Evolutionary conservation across 768 basidiomycete genomes (phyloP), one percentile per base, ranked within the genome.

Genomic region (Phanerodontia chrysosporium): DNA sequence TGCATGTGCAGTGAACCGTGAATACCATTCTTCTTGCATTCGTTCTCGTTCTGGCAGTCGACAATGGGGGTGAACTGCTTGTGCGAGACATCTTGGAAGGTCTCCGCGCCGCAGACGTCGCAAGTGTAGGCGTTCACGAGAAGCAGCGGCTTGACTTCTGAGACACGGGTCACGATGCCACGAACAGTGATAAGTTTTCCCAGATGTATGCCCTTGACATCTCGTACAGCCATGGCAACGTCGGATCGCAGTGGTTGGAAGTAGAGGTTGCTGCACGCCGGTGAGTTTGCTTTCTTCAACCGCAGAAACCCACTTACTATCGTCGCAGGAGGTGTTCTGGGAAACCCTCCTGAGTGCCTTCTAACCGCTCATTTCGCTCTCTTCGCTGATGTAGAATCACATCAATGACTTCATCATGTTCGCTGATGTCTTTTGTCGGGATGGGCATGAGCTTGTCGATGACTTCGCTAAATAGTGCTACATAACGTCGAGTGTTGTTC

Each of bases 111-210:
- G 71, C 97, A 99, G 60, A 93, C 87, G 69, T 98, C 97, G 75
- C 97, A 98, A 0, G 94, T 95, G 73, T 98, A 99, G 29, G 96
- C 97, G 73, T 96, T 97, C 68, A 98, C 95, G 69, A 92, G 89
- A 14, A 99, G 83, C 18, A 98, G 85, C 10, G 97, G 97, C 70
- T 98, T 98, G 70, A 99, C 97, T 77, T 98, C 97, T 2, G 95
- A 98, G 3, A 99, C 95, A 62, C 97, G 94, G 29, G 95, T 99
- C 55, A 98, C 94, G 65, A 99, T 98, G 57, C 97, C 97, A 44
- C 95, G 91, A 63, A 96, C 92, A 32, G 94, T 98, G 71, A 99
- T 96, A 59, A 98, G 79, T 62, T 83, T 87, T 49, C 97, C 97
- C n/a, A 98, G 82, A 62, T 93, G 87, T 8, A 75, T 66, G 14